Conservation (phyloP, 2,329 filamentous ascomycete species). For the Rutstroemia sydowiana region DNA sequence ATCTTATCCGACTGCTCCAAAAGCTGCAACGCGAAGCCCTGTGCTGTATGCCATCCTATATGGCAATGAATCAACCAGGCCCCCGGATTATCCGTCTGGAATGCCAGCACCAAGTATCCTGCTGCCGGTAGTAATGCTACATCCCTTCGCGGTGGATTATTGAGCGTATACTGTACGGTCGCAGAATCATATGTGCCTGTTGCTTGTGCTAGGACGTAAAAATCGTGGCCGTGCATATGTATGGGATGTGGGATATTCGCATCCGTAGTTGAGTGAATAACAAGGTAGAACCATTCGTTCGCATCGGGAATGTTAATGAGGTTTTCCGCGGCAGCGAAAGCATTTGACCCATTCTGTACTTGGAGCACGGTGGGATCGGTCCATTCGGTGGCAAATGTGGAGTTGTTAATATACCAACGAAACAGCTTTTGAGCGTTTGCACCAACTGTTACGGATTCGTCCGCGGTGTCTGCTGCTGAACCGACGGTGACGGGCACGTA, state of each 20-base stretch:
- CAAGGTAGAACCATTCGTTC: constrained; percentile 26
- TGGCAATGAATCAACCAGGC: not conserved
- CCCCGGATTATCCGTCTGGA: not conserved
- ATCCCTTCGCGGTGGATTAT: too few relatives aligned
- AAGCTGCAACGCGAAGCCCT: not conserved
- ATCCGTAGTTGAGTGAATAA: too few relatives aligned
- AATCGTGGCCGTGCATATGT: constrained; percentile 46
- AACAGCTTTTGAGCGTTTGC: constrained; percentile 30
- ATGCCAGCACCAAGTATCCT: not conserved
- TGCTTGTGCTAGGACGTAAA: constrained; percentile 40
- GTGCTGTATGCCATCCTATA: not conserved
- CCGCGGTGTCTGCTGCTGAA: constrained; percentile 9
- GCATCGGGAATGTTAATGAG: constrained; percentile 35
- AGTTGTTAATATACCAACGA: constrained; percentile 42
- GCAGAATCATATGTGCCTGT: constrained; percentile 31
- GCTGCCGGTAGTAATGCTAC: not conserved
- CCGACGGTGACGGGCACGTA: constrained; percentile 14
- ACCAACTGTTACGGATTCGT: constrained; percentile 20
- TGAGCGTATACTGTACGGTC: too few relatives aligned
- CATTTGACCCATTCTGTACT: constrained; percentile 23
- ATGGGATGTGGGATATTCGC: too few relatives aligned
- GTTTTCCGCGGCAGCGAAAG: constrained; percentile 44
- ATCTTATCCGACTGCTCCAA: not conserved
- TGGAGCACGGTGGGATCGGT: constrained; percentile 38
- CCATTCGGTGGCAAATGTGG: constrained; percentile 40